Conservation (phyloP, 73 alveolate genomes). For the Strombidium stylifer region DNA sequence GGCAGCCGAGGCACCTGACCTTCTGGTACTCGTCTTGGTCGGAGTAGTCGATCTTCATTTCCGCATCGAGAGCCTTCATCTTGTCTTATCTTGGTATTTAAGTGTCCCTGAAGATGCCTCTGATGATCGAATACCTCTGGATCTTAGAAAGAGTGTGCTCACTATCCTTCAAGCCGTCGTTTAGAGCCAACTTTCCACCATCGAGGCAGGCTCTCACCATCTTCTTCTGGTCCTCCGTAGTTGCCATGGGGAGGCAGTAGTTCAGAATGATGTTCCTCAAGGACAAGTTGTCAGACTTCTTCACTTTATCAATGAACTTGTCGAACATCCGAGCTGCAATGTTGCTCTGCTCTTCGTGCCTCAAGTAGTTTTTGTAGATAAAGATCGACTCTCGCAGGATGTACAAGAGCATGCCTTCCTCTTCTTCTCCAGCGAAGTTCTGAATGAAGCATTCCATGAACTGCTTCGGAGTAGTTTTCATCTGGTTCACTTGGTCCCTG, state of each 20-base stretch:
- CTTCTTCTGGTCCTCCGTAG: not conserved
- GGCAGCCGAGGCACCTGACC: constrained; percentile 28
- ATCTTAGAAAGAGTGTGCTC: not conserved
- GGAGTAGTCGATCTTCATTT: not conserved
- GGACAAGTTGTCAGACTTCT: constrained; percentile 1
- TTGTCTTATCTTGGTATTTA: not conserved
- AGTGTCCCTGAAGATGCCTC: not conserved
- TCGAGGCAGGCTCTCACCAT: not conserved
- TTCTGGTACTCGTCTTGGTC: constrained; percentile 15
- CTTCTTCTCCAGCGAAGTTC: constrained; percentile 16
- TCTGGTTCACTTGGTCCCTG: constrained; percentile 15
- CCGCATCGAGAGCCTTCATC: not conserved
- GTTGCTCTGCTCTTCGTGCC: not conserved
- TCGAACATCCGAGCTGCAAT: not conserved
- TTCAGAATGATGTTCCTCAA: not conserved
- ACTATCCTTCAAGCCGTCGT: not conserved
- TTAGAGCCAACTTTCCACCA: not conserved
- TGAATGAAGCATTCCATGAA: constrained; percentile 14
- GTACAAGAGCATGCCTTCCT: constrained; percentile 4
- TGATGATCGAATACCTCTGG: constrained; percentile 7
- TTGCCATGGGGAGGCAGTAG: not conserved
- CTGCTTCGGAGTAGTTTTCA: constrained; percentile 1
- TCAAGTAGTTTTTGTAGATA: not conserved
- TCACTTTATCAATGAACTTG: constrained; percentile 14
- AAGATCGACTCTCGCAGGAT: constrained; percentile 3